Evolutionary conservation across 2,329 filamentous ascomycete species (phyloP), one percentile per base, ranked within the genome.

Genomic region (Neofusicoccum ribis): DNA sequence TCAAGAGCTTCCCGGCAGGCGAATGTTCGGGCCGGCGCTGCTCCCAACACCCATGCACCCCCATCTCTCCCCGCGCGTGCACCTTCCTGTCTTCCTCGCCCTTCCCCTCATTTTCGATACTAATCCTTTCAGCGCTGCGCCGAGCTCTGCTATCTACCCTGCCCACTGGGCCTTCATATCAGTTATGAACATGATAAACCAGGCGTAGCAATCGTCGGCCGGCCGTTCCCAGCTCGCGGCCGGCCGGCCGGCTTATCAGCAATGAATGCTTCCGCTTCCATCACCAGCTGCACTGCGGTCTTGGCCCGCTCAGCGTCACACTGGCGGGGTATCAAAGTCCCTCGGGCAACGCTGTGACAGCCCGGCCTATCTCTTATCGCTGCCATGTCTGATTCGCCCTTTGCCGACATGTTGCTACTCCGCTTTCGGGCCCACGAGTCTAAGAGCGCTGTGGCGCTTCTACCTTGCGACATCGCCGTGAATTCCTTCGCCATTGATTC

Each of bases 171-270:
- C 23, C 3, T 23, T 23, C 23, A 23, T 23, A 23, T 23, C 23
- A 3, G 23, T 3, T 23, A 1, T 23, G 23, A 3, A 23, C 9
- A 31, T 27, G n/a, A 31, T 27, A 14, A 5, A 15, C 27, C 4
- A 51, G 15, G 31, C 5, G 43, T 17, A 9, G 43, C n/a, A 9
- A 27, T 14, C 8, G 8, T 3, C 46, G 20, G 20, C 46, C 46
- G 46, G 46, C 46, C 17, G 5, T 27, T 3, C 17, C 3, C 5
- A 23, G 8, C 17, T 31, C 15, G 12, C 27, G 27, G 27, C 49
- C 49, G 49, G 49, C 49, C 49, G 49, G 49, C 49, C 49, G 49
- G 31, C 49, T 51, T 51, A 51, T 51, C 49, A 36, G 49, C 49
- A 5, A 14, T 14, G 14, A 15, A 14, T 3, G 27, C 15, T 4